Percentiles rank a stretch among this genome's conserved stretches.
These are phyloP conservation scores for Dictyostelium capitatum DNA, from an alignment of 78 protist species.

Conservation along the genomic window DNA sequence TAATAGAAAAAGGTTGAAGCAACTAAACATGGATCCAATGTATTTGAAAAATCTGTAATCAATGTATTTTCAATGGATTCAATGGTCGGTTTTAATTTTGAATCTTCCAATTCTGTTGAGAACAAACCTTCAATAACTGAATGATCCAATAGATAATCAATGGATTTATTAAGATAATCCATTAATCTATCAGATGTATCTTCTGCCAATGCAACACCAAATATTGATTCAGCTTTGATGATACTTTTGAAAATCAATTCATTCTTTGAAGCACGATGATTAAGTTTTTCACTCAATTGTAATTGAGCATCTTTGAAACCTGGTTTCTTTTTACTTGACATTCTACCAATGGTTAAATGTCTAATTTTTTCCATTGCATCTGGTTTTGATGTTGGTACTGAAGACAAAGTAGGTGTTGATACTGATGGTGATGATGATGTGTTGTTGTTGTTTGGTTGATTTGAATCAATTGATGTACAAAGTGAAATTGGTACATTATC, in stretches of 20 bases:
- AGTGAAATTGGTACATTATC: constrained; percentile 4
- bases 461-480: constrained; percentile 16
- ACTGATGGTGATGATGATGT: neutral
- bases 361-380: constrained; percentile 40
- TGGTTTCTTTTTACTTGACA: constrained; percentile 49
- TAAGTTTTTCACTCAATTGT: constrained; percentile 28
- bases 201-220: constrained; percentile 39
- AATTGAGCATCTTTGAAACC: constrained; percentile 7
- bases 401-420: neutral
- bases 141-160: constrained; percentile 10
- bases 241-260: constrained; percentile 48
- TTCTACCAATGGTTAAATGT: constrained; percentile 56
- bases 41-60: neutral
- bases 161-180: constrained; percentile 25
- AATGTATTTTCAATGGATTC: constrained; percentile 29
- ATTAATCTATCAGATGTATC: constrained; percentile 37
- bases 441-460: neutral
- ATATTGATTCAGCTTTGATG: constrained; percentile 68
- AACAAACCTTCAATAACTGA: constrained; percentile 12
- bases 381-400: constrained; percentile 8
- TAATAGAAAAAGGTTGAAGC: constrained; percentile 11
- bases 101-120: constrained; percentile 14
- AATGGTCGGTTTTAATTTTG: neutral
- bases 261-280: constrained; percentile 56
- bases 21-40: constrained; percentile 21